A percentile compares a stretch with the other conserved stretches of the same genome.
Evolutionary conservation across 148 eudicot genomes (phyloP).

Genomic region (Mesembryanthemum crystallinum): DNA sequence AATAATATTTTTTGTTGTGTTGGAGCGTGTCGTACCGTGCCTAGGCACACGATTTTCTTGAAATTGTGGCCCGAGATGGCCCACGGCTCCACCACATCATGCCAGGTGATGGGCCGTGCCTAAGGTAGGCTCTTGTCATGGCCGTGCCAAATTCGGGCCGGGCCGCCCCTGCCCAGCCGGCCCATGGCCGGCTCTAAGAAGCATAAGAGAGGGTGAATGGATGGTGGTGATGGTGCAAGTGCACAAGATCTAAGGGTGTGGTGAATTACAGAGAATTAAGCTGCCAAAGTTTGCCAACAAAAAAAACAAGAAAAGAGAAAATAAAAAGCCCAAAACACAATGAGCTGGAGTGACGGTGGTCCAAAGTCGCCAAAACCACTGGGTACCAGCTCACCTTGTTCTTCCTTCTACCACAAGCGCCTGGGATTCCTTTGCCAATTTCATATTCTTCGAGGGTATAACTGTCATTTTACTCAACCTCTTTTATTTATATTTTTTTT

Average conservation of each 20-base stretch:
- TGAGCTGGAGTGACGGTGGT: constrained; percentile 48
- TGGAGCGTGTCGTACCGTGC: too few species aligned
- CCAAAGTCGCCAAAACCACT: constrained; percentile 27
- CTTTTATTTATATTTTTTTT: too few species aligned
- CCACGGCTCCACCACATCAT: too few species aligned
- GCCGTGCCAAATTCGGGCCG: too few species aligned
- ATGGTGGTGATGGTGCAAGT: constrained; percentile 5
- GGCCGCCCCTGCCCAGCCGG: too few species aligned
- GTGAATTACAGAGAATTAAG: constrained; percentile 3
- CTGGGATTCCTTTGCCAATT: constrained; percentile 22
- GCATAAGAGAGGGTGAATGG: too few species aligned
- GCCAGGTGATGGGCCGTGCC: too few species aligned
- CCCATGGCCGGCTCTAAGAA: too few species aligned
- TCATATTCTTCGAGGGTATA: not conserved
- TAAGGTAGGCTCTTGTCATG: too few species aligned
- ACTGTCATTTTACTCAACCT: constrained; percentile 1
- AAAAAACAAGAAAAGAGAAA: not conserved
- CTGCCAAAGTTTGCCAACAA: constrained; percentile 14
- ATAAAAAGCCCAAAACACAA: constrained; percentile 7
- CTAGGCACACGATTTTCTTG: too few species aligned
- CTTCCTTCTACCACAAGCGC: constrained; percentile 37
- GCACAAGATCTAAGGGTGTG: not conserved
- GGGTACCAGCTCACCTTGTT: constrained; percentile 39
- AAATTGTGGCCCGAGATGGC: too few species aligned
- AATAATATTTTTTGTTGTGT: too few species aligned